Base-by-base conservation (phyloP, 208 protist genomes). In the Tetramitus jugosus region DNA sequence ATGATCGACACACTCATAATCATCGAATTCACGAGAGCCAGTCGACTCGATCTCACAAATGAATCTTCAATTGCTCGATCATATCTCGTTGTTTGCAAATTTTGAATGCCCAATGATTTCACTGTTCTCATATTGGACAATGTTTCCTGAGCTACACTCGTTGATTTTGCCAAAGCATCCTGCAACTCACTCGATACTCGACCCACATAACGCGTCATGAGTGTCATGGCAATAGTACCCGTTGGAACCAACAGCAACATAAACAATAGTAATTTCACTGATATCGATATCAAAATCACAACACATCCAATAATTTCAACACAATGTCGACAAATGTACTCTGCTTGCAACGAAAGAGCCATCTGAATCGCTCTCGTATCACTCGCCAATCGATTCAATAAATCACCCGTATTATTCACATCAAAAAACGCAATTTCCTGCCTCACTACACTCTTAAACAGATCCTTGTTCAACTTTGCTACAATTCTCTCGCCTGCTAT, bases 71-170 rank as follows among this genome's bases (percentile, higher is more conserved):
- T 45, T 3, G 23, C n/a, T 37, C 7, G 6, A 35, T 14, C n/a
- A 33, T 72, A 72, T 23, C 29, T n/a, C 8, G 4, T 45, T 10
- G 14, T 26, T 42, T 46, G 42, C 78, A 89, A 82, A 68, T 61
- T 62, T 79, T 91, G 84, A 13, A 83, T 74, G 26, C 85, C 85
- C 76, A 94, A 92, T 23, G 89, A 82, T 49, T 86, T 86, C 35
- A 94, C 89, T 14, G 89, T 92, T 76, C 89, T 85, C 37, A 95
- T 90, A 69, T 86, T 88, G n/a, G 84, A 83, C 56, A 95, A 78
- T 7, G 88, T 84, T 82, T 95, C 90, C 82, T 90, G 83, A 29
- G 90, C 89, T 2, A 92, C 88, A 68, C 84, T 87, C 53, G 83
- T 86, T 81, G 88, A 90, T 31, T 88, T 84, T n/a, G 92, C 90